phyloP scores from a whole-genome alignment of 352 stramenopile species.

The Globisporangium mamillatum region DNA sequence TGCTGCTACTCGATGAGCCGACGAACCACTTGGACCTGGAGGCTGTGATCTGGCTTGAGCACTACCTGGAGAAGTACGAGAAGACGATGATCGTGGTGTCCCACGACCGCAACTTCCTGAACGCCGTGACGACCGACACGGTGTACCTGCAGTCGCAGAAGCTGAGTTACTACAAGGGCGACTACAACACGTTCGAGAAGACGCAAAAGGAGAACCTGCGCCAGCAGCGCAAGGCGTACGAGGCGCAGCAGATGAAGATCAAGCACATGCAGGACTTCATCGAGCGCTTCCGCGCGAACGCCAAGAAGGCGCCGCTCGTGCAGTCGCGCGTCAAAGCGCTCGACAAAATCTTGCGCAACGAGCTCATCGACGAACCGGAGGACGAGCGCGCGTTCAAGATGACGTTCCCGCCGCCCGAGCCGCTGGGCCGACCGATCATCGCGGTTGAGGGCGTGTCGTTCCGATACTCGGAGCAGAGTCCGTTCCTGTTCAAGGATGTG shows the following conservation, averaged over 20 bases:
- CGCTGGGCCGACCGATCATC: conserved; percentile 94
- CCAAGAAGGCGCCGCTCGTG: conserved; percentile 94
- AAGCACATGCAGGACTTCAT: conserved; percentile 98
- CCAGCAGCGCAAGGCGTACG: conserved; percentile 90
- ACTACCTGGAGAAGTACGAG: conserved; percentile 89
- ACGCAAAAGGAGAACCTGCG: conserved; percentile 92
- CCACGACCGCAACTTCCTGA: conserved; percentile 96
- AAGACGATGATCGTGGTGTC: conserved; percentile 96
- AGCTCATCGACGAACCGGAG: conserved; percentile 91
- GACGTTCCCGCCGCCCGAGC: conserved; percentile 93
- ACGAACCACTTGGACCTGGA: conserved; percentile 93
- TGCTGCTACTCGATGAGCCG: conserved; percentile 94
- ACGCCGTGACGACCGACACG: conserved; percentile 95
- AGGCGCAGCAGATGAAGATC: conserved; percentile 87
- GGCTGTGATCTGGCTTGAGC: conserved; percentile 90
- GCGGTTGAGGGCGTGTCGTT: conserved; percentile 89
- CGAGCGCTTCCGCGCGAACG: conserved; percentile 94
- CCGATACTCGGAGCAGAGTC: conserved; percentile 55
- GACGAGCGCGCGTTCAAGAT: conserved; percentile 94
- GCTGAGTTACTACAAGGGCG: conserved; percentile 92
- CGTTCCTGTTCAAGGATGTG: conserved; percentile 82
- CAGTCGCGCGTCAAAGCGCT: conserved; percentile 96
- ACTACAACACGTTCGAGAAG: conserved; percentile 97
- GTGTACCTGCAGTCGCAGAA: conserved; percentile 92
- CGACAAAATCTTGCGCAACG: conserved; percentile 84